Evolutionary conservation across 1,139 yeast species (phyloP).

Genomic region (Yamadazyma jaroonii): DNA sequence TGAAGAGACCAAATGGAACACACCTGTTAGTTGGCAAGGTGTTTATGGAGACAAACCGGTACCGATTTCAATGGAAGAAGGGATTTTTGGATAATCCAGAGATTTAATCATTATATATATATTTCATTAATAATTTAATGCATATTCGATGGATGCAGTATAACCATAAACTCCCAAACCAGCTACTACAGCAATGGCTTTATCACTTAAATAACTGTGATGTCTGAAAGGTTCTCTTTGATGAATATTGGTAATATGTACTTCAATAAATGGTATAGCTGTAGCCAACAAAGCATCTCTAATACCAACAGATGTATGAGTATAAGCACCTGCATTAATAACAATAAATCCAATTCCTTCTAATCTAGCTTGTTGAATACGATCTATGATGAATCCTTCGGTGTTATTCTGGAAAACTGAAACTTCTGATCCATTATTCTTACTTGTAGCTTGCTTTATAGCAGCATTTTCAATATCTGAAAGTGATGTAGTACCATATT

Average conservation of each 20-base stretch:
- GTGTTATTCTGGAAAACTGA: constrained; percentile 39
- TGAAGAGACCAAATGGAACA: constrained; percentile 28
- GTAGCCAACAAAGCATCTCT: constrained; percentile 49
- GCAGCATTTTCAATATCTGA: constrained; percentile 41
- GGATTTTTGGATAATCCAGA: constrained; percentile 62
- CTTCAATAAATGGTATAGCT: constrained; percentile 47
- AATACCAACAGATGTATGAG: constrained; percentile 49
- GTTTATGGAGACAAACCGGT: constrained; percentile 73
- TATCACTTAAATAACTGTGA: constrained; percentile 46
- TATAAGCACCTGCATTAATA: constrained; percentile 52
- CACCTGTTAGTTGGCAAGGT: constrained; percentile 82
- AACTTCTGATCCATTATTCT: constrained; percentile 29
- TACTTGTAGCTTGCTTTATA: constrained; percentile 29
- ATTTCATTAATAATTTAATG: constrained; percentile 30
- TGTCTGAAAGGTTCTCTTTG: constrained; percentile 51
- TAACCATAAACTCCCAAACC: constrained; percentile 51
- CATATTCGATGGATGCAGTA: constrained; percentile 47
- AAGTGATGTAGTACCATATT: constrained; percentile 45
- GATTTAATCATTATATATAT: background rate
- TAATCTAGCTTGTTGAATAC: constrained; percentile 43
- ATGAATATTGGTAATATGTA: constrained; percentile 50
- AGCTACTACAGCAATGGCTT: constrained; percentile 46
- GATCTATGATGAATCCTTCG: constrained; percentile 47
- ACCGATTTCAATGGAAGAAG: constrained; percentile 73
- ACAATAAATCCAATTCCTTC: constrained; percentile 41